Base-by-base conservation (phyloP, 169 alveolate genomes). In the Cryptosporidium meleagridis region DNA sequence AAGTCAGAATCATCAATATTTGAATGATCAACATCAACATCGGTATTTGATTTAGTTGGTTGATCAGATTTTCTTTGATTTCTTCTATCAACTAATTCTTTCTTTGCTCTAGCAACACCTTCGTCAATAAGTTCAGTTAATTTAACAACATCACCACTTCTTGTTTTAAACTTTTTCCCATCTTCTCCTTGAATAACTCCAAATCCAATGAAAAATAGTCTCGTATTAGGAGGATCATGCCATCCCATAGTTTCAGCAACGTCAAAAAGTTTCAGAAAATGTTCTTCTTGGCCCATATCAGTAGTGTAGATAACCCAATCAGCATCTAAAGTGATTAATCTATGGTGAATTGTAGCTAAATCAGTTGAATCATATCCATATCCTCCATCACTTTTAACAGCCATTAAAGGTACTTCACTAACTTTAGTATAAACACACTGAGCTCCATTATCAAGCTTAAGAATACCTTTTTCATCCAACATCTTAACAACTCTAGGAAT, bases 331-430 rank as follows among this genome's bases (percentile, higher is more conserved):
- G 69, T 91, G 33, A 92, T 75, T 45, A 94, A 59, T 89, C 99
- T 91, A 65, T 97, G 96, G 58, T 94, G 92, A 67, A 97, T 92
- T 51, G 99, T 98, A 2, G 99, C 99, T 91, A 98, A 75, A 87
- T 98, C 99, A 0, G 99, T 98, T 51, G 99, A 95, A 91, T 98
- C 99, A 91, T 98, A 98, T 44, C 99, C 99, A 89, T 94, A 98
- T 37, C 99, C 99, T 5, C 99, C 99, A 85, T 98, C 99, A n/a
- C 97, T 94, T 92, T 98, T 98, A 84, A 96, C 97, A 35, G 96
- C 96, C 95, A 98, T 97, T 80, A 98, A 87, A n/a, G 99, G 99
- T 16, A 91, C 33, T 58, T 73, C 71, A 44, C 70, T 62, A 10
- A 92, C 80, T 29, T 85, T 94, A 0, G 99, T 94, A 92, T 96